Conservation (phyloP, 192 early-diverging fungal species). For the Linnemannia zychae region DNA sequence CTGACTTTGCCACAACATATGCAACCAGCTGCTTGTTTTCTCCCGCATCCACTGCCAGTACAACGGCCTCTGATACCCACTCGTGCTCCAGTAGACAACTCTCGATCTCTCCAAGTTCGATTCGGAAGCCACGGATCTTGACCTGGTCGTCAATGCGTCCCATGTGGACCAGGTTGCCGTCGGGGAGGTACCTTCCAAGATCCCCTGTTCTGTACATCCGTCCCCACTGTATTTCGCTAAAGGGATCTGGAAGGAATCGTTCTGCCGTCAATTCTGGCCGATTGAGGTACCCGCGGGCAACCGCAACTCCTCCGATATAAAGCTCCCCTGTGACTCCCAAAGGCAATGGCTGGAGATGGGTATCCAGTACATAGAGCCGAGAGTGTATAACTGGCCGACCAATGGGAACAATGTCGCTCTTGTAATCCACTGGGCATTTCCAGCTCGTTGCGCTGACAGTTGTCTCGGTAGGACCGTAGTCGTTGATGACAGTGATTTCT, state of each 20-base stretch:
- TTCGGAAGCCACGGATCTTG: conserved; percentile 56
- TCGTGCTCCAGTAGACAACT: conserved; percentile 23
- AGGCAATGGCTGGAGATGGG: conserved; percentile 23
- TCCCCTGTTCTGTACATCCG: conserved; percentile 55
- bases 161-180: conserved; percentile 40
- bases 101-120: conserved; percentile 54
- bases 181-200: conserved; percentile 28
- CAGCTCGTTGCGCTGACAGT: conserved; percentile 1
- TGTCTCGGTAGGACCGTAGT: conserved; percentile 35
- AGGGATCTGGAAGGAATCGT: conserved; percentile 55
- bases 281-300: conserved; percentile 57
- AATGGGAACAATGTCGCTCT: conserved; percentile 22
- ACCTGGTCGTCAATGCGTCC: conserved; percentile 54
- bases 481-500: conserved; percentile 20
- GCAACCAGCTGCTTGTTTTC: conserved; percentile 70
- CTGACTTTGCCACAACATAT: conserved; percentile 63
- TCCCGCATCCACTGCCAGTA: conserved; percentile 40
- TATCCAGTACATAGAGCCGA: conserved; percentile 45
- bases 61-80: conserved; percentile 29
- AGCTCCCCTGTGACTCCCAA: conserved; percentile 55
- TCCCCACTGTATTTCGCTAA: conserved; percentile 6
- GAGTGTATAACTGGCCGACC: conserved; percentile 25
- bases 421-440: not conserved
- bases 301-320: conserved; percentile 42
- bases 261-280: too few species aligned